Evolutionary conservation across 345 rosid species (phyloP).

Genomic region (Melastoma malabathricum): DNA sequence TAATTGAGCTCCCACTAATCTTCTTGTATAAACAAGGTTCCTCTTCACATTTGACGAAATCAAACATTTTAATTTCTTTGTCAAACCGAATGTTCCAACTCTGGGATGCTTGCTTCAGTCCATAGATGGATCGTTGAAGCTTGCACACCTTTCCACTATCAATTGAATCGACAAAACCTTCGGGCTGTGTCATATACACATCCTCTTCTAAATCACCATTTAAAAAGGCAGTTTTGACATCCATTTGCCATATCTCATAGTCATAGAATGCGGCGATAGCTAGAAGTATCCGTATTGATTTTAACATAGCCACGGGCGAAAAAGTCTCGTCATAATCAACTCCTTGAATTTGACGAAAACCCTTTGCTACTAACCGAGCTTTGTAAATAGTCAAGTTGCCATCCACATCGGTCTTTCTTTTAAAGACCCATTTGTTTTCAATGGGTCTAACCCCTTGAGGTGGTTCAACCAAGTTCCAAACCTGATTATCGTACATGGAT

Average conservation of each 20-base stretch:
- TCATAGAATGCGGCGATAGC: constrained; percentile 3
- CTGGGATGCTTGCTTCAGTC: no score
- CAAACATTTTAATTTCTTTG: no score
- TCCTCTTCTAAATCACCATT: not conserved
- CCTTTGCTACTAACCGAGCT: constrained; percentile 1
- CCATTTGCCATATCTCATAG: constrained; percentile 2
- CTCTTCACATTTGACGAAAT: no score
- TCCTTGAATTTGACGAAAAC: not conserved
- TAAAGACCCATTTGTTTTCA: constrained; percentile 3
- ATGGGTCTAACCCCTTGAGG: constrained; percentile 4
- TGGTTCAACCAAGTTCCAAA: constrained; percentile 11
- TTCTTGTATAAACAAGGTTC: no score
- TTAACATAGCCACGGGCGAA: not conserved
- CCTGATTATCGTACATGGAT: constrained; percentile 13
- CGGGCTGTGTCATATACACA: not conserved
- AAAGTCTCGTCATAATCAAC: constrained; percentile 6
- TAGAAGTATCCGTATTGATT: constrained; percentile 1
- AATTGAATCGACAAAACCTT: not conserved
- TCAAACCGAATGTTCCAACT: no score
- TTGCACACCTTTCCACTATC: not conserved
- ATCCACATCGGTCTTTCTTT: constrained; percentile 6
- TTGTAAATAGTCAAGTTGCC: not conserved
- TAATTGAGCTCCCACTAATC: no score
- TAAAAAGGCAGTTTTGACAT: not conserved
- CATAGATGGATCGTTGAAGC: no score